Percentiles rank a stretch among this genome's conserved stretches.
Conservation (phyloP, 169 alveolate genomes). For the Prorocentrum cordatum region DNA sequence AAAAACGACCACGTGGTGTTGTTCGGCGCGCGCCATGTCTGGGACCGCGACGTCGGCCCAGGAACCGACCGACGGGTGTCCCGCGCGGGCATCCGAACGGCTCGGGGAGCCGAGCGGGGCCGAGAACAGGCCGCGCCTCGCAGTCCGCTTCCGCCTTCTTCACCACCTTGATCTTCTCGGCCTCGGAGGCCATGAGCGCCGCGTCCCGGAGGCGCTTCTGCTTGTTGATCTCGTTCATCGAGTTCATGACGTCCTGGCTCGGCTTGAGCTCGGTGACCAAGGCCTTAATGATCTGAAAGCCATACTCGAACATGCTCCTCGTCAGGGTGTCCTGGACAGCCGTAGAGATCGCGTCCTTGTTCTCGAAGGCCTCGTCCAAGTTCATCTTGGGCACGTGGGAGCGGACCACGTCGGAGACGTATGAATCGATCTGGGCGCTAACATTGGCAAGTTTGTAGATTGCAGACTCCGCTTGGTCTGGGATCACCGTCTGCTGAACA, state of each 20-base stretch:
- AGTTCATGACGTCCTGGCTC: not conserved
- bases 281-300: not conserved
- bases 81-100: no score
- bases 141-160: not conserved
- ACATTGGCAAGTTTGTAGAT: not conserved
- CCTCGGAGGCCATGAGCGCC: constrained; percentile 1
- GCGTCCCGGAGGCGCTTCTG: not conserved
- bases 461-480: not conserved
- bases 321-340: not conserved
- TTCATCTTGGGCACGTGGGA: not conserved
- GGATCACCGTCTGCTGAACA: not conserved
- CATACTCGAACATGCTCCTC: not conserved
- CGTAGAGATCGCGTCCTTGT: not conserved
- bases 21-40: no score
- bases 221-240: constrained; percentile 17
- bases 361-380: constrained; percentile 11
- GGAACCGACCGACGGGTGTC: no score
- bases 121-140: no score
- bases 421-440: not conserved
- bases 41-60: no score
- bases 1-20: no score
- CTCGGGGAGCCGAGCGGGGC: no score
- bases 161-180: not conserved
- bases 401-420: constrained; percentile 15
- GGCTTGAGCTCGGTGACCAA: constrained; percentile 13